Percentiles rank a stretch among this genome's conserved stretches.
These are phyloP conservation scores for Fraxinus xanthoxyloides DNA, from an alignment of 305 asterid genomes.

Conservation along the genomic window DNA sequence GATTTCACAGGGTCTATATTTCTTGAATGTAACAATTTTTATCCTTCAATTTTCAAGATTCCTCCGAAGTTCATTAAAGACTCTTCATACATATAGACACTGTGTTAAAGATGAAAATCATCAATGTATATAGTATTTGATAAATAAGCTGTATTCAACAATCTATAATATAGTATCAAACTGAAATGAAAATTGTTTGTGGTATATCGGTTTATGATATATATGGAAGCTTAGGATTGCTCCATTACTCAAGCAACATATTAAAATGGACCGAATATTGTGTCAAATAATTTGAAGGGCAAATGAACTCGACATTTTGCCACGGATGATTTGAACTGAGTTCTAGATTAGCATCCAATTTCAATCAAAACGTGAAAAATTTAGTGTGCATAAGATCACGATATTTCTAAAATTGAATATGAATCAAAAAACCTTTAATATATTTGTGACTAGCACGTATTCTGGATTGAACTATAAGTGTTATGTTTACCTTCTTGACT, in stretches of 20 bases:
- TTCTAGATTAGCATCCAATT: not conserved
- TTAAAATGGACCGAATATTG: not conserved
- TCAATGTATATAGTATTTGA: not conserved
- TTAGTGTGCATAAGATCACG: not conserved
- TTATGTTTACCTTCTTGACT: not conserved
- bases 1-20: not conserved
- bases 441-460: not conserved
- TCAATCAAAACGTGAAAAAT: not conserved
- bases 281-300: not conserved
- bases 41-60: conserved; percentile 10
- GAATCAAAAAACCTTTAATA: not conserved
- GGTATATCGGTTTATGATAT: not conserved
- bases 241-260: not conserved
- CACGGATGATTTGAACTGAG: not conserved
- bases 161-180: not conserved
- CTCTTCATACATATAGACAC: not conserved
- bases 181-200: not conserved
- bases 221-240: not conserved
- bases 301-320: not conserved
- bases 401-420: too few species aligned
- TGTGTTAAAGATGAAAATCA: not conserved
- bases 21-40: conserved; percentile 4
- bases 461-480: not conserved
- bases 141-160: not conserved
- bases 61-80: not conserved